Evolutionary conservation across 805 yeast genomes (phyloP).

Genomic region (Nakazawaea peltata): DNA sequence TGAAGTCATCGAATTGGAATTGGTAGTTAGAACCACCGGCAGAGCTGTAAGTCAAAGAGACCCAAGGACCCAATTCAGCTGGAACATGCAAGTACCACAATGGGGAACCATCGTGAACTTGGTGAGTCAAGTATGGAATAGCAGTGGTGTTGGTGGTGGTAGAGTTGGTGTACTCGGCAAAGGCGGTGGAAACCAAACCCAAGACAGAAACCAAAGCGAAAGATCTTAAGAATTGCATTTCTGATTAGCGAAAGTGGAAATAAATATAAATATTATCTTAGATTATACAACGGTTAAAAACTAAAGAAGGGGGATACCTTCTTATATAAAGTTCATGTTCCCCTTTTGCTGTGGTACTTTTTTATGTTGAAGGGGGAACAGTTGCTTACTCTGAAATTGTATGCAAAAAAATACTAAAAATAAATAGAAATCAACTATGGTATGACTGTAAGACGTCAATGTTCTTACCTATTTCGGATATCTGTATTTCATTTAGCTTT

Average conservation of each 20-base stretch:
- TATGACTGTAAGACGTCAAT: no score
- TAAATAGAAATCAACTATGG: no score
- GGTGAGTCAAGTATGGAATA: slow-evolving; percentile 6
- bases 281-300: not conserved
- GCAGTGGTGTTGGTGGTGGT: slow-evolving; percentile 4
- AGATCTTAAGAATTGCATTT: slow-evolving; percentile 2
- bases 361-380: no score
- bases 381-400: no score
- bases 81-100: slow-evolving; percentile 10
- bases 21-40: slow-evolving; percentile 8
- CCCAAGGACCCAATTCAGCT: slow-evolving; percentile 9
- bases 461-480: no score
- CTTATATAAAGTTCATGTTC: no score
- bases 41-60: slow-evolving; percentile 7
- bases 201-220: slow-evolving; percentile 8
- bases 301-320: no score
- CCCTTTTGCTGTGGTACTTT: no score
- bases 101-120: slow-evolving; percentile 8
- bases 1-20: slow-evolving; percentile 5
- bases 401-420: no score
- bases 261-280: not conserved
- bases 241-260: slow-evolving; percentile 6
- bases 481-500: no score
- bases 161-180: slow-evolving; percentile 6
- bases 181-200: slow-evolving; percentile 2